Evolutionary conservation across 2,329 filamentous ascomycete species (phyloP).

Genomic region (Coniochaeta pulveracea): DNA sequence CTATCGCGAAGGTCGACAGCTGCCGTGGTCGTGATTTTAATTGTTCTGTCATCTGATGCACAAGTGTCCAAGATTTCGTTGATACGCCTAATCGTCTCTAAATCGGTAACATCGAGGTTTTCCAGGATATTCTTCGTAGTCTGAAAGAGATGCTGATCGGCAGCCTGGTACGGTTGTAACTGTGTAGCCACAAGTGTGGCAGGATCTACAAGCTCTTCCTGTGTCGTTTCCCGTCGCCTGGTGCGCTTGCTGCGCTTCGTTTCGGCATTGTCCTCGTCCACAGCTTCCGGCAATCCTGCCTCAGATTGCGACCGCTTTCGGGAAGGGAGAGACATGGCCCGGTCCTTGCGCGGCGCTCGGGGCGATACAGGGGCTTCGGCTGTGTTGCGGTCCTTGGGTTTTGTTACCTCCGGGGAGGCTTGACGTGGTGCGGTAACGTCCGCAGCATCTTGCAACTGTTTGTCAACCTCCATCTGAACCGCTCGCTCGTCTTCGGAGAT

Average conservation of each 20-base stretch:
- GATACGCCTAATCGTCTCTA: slow-evolving; percentile 30
- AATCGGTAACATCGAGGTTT: slow-evolving; percentile 40
- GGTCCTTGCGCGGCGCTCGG: slow-evolving; percentile 12
- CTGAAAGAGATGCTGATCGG: slow-evolving; percentile 43
- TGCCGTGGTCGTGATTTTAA: slow-evolving; percentile 32
- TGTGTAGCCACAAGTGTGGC: slow-evolving; percentile 41
- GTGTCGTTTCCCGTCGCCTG: slow-evolving; percentile 45
- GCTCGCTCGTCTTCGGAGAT: slow-evolving; percentile 23
- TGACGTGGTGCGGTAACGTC: slow-evolving; percentile 4
- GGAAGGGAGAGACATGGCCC: slow-evolving; percentile 27
- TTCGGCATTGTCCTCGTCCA: slow-evolving; percentile 44
- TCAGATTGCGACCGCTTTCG: slow-evolving; percentile 53
- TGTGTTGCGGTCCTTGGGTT: neutral
- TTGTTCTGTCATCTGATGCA: slow-evolving; percentile 35
- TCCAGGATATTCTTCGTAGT: slow-evolving; percentile 43
- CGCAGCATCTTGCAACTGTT: slow-evolving; percentile 16
- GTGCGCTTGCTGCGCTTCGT: slow-evolving; percentile 57
- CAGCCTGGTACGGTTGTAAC: slow-evolving; percentile 43
- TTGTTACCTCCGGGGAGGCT: slow-evolving; percentile 3
- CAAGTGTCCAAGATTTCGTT: slow-evolving; percentile 41
- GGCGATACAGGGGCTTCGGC: slow-evolving; percentile 1
- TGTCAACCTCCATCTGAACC: slow-evolving; percentile 25
- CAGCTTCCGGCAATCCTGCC: slow-evolving; percentile 44
- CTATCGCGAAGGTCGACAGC: slow-evolving; percentile 37
- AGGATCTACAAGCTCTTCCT: slow-evolving; percentile 40